Evolutionary conservation across 73 alveolate species (phyloP).

Genomic region (Stentor coeruleus): DNA sequence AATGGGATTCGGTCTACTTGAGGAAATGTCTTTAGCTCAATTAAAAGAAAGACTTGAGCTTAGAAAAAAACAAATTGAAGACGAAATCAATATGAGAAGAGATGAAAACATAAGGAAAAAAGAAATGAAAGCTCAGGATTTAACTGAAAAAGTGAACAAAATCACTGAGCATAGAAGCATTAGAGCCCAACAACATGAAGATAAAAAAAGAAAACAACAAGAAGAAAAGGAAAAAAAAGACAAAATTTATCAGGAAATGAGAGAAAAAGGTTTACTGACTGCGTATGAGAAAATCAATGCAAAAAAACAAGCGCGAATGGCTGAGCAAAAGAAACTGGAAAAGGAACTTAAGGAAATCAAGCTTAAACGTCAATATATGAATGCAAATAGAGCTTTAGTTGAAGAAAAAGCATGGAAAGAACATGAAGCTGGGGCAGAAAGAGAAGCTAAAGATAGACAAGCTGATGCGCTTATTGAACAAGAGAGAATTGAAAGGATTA

Average conservation of each 20-base stretch:
- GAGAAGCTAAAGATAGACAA: slow-evolving; percentile 88
- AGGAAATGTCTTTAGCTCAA: slow-evolving; percentile 95
- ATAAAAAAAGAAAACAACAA: slow-evolving; percentile 61
- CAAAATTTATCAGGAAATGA: slow-evolving; percentile 51
- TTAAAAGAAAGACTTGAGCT: slow-evolving; percentile 91
- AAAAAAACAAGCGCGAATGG: slow-evolving; percentile 77
- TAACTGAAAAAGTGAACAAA: slow-evolving; percentile 27
- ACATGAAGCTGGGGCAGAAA: slow-evolving; percentile 94
- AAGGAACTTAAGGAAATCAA: slow-evolving; percentile 91
- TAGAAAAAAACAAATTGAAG: slow-evolving; percentile 73
- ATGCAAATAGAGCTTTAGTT: slow-evolving; percentile 90
- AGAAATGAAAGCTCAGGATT: slow-evolving; percentile 38
- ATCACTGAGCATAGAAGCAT: neutral
- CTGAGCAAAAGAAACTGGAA: slow-evolving; percentile 92
- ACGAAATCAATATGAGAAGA: slow-evolving; percentile 75
- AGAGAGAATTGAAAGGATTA: slow-evolving; percentile 72
- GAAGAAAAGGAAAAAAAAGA: slow-evolving; percentile 68
- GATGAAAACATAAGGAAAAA: slow-evolving; percentile 30
- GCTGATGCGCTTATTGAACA: slow-evolving; percentile 85
- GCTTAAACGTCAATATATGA: slow-evolving; percentile 88
- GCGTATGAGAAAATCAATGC: slow-evolving; percentile 80
- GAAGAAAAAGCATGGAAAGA: slow-evolving; percentile 95
- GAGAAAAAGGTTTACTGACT: slow-evolving; percentile 89
- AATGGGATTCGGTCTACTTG: slow-evolving; percentile 93
- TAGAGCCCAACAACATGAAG: slow-evolving; percentile 79